Evolutionary conservation across 495 filamentous ascomycete genomes (phyloP).

Genomic region (Glonium stellatum): DNA sequence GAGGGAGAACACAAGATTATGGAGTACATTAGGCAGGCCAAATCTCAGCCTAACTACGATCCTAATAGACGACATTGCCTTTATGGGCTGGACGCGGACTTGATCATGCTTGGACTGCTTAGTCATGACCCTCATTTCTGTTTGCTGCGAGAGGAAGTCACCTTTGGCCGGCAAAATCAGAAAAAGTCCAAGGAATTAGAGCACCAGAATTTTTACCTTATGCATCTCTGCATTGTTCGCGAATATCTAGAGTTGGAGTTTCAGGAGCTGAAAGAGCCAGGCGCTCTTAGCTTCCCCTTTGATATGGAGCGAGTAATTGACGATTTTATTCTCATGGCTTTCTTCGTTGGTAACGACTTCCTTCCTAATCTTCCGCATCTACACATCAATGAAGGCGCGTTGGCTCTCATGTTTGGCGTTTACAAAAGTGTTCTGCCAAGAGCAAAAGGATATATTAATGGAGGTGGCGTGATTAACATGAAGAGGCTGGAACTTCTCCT

Average conservation of each 20-base stretch:
- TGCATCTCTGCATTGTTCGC: constrained; percentile 94
- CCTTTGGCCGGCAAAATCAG: constrained; percentile 79
- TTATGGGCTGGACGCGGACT: constrained; percentile 93
- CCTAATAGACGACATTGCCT: constrained; percentile 96
- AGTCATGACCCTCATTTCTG: constrained; percentile 99
- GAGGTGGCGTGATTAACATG: constrained; percentile 83
- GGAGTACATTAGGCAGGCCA: constrained; percentile 97
- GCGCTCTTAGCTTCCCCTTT: constrained; percentile 67
- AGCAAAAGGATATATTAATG: constrained; percentile 93
- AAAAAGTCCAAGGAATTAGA: constrained; percentile 92
- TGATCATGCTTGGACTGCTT: constrained; percentile 96
- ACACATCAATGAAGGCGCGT: constrained; percentile 96
- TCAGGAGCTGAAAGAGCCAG: constrained; percentile 78
- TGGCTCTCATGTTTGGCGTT: constrained; percentile 93
- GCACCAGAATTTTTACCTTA: constrained; percentile 96
- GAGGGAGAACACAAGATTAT: constrained; percentile 99
- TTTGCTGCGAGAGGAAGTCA: constrained; percentile 93
- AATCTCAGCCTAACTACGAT: constrained; percentile 88
- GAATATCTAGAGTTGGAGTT: constrained; percentile 97
- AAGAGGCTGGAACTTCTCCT: constrained; percentile 69
- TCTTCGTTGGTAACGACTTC: constrained; percentile 99
- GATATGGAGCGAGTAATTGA: constrained; percentile 97
- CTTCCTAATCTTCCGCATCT: constrained; percentile 91
- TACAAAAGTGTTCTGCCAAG: constrained; percentile 87
- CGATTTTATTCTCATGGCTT: constrained; percentile 98